Evolutionary conservation across 208 protist genomes (phyloP), one percentile per base, ranked within the genome.

Genomic region (Balamuthia mandrillaris): DNA sequence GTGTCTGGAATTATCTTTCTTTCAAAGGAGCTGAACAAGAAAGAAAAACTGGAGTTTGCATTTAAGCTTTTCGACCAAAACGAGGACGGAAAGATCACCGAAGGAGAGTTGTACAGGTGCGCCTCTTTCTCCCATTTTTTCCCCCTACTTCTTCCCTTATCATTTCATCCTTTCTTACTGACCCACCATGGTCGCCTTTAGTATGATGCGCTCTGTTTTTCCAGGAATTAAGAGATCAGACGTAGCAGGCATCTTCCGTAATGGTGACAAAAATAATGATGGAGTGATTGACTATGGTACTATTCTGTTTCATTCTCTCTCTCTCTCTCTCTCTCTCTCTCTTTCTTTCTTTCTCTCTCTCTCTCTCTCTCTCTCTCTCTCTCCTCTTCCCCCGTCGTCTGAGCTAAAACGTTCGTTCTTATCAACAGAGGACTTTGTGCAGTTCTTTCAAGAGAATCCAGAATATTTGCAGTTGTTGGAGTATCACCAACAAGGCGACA

Each of bases 381-480:
- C 31, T 3, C 14, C 3, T 60, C 54, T 6, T 61, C 0, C 33
- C 27, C 18, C 27, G 31, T 33, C 10, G 12, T 24, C 42, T 14
- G 2, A 2, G 58, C 21, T 12, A 3, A 16, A 31, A 29, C 27
- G n/a, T 24, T 27, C 33, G 27, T 18, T 3, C 2, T n/a, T 18
- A 21, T 54, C 18, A 24, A 37, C 27, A 72, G 42, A 77, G 12
- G 66, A 77, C 29, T 77, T 77, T 31, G 54, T 45, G 3, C 6
- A 18, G 3, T 77, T 77, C 44, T 7, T 77, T 39, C 66, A 45
- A 0, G 66, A 77, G 37, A 77, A 77, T 24, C 66, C 66, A 16
- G 66, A 77, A 33, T 77, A 77, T 45, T 56, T 77, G 66, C 66
- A 77, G 44, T 45, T 77, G n/a, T n/a, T n/a, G n/a, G n/a, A n/a